Evolutionary conservation across 306 rosid genomes (phyloP), one percentile per base, ranked within the genome.

Genomic region (Macrotyloma uniflorum): DNA sequence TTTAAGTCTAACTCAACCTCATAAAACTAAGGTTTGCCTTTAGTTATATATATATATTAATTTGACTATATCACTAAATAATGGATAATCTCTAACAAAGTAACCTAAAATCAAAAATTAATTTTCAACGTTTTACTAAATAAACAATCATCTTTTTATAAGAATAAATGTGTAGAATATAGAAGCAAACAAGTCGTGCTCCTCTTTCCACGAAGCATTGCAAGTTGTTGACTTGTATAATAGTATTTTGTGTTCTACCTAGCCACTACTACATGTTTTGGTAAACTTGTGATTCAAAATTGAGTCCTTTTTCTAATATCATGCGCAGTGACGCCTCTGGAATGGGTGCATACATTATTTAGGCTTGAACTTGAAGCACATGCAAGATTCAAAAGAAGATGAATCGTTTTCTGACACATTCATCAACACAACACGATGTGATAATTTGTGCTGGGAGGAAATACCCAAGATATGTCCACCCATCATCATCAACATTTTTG

Each of bases 281-380:
- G 19, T 70, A 11, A 45, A 26, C 6, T 62, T 59, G 4, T 14
- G 66, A 58, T 18, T 58, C 40, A 12, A 58, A 6, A 26, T 20
- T 1, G 0, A 3, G 12, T 10, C 12, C 10, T 4, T 57, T 55
- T 55, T 26, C n/a, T 32, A 0, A 20, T 58, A 33, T 76, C 53
- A 64, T 64, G 64, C 36, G 24, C 49, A 33, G 53, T 6, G 12
- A 8, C 67, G 5, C 19, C 3, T 22, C 42, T 20, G 11, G 11
- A 22, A 24, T 18, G 51, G 33, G 10, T 50, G 38, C 8, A 14
- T 35, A 40, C 67, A 51, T 64, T 66, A 51, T 65, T 40, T 59
- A 65, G 51, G 38, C 81, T 51, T 77, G 43, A 54, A 64, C 53
- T 76, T 64, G 53, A 76, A 76, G 80, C 80, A 63, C 72, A 76